A percentile compares a stretch with the other conserved stretches of the same genome.
These are phyloP conservation scores for Thielaviopsis euricoi DNA, from an alignment of 2,329 filamentous ascomycete species.

Conservation along the genomic window DNA sequence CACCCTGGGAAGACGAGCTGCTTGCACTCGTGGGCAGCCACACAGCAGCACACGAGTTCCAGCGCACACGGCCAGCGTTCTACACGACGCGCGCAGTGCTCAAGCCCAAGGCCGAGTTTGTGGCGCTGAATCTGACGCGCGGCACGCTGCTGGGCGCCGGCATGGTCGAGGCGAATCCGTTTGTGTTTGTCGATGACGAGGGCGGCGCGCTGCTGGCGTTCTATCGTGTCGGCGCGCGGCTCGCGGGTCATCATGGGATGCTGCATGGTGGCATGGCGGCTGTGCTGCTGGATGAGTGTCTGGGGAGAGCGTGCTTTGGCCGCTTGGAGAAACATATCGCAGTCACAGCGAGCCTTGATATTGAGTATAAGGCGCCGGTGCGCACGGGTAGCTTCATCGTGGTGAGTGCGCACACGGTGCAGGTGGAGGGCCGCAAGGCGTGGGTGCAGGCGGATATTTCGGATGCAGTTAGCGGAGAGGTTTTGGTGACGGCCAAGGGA, in stretches of 20 bases:
- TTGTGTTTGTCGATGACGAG: conserved; percentile 2
- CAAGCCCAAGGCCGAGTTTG: background rate
- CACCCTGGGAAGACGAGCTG: conserved; percentile 2
- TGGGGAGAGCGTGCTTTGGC: conserved; percentile 12
- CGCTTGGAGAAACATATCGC: conserved; percentile 11
- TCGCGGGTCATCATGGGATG: conserved; percentile 14
- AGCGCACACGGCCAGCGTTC: background rate
- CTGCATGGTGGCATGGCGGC: conserved; percentile 15
- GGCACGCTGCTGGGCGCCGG: background rate
- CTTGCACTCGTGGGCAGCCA: background rate
- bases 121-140: conserved; percentile 4
- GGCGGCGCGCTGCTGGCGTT: conserved; percentile 3
- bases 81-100: conserved; percentile 2
- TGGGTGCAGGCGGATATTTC: conserved; percentile 12
- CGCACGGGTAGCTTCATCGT: conserved; percentile 11
- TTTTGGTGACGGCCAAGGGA: conserved; percentile 11
- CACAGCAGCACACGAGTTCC: background rate
- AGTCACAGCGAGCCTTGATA: conserved; percentile 13
- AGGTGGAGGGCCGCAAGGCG: conserved; percentile 13
- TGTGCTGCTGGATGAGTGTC: conserved; percentile 14
- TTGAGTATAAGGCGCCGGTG: conserved; percentile 13
- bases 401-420: conserved; percentile 9
- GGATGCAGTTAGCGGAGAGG: conserved; percentile 9
- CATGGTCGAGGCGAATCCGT: conserved; percentile 6
- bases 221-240: conserved; percentile 13